phyloP scores from a whole-genome alignment of 768 basidiomycete genomes.

The Leccinum uliginosum region DNA sequence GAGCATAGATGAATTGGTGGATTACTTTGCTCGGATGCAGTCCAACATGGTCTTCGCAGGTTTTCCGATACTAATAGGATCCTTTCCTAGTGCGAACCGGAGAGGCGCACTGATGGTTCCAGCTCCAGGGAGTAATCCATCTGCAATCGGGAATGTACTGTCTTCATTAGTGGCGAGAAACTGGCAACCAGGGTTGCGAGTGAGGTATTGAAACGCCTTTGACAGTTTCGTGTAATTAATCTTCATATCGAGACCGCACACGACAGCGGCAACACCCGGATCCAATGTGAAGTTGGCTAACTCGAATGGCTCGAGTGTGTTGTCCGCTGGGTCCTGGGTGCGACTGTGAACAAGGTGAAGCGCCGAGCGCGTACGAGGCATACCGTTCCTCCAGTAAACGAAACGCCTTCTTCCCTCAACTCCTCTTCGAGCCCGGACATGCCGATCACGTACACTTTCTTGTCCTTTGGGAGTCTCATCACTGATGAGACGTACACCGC shows the following conservation, averaged over 20 bases:
- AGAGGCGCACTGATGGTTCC: slow-evolving; percentile 84
- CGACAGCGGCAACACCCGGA: slow-evolving; percentile 79
- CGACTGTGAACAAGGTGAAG: not conserved
- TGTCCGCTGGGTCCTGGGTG: slow-evolving; percentile 79
- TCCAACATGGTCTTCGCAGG: slow-evolving; percentile 91
- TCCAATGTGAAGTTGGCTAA: slow-evolving; percentile 71
- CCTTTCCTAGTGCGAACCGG: slow-evolving; percentile 60
- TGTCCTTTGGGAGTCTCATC: slow-evolving; percentile 81
- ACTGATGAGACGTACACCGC: slow-evolving; percentile 86
- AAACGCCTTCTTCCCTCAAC: slow-evolving; percentile 79
- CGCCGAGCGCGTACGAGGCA: slow-evolving; percentile 21
- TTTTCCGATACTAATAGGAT: slow-evolving; percentile 83
- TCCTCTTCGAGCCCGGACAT: slow-evolving; percentile 92
- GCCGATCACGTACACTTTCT: slow-evolving; percentile 95
- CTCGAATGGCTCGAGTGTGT: slow-evolving; percentile 65
- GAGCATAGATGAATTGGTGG: not conserved
- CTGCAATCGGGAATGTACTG: slow-evolving; percentile 78
- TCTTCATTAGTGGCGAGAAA: slow-evolving; percentile 94
- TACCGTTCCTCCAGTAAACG: slow-evolving; percentile 81
- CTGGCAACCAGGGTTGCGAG: slow-evolving; percentile 68
- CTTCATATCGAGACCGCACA: slow-evolving; percentile 86
- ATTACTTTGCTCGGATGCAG: slow-evolving; percentile 77
- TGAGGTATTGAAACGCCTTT: slow-evolving; percentile 88
- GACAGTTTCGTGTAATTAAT: slow-evolving; percentile 94
- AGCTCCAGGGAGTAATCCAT: slow-evolving; percentile 76